Evolutionary conservation across 2,329 filamentous ascomycete species (phyloP).

Genomic region (Coleophoma cylindrospora): DNA sequence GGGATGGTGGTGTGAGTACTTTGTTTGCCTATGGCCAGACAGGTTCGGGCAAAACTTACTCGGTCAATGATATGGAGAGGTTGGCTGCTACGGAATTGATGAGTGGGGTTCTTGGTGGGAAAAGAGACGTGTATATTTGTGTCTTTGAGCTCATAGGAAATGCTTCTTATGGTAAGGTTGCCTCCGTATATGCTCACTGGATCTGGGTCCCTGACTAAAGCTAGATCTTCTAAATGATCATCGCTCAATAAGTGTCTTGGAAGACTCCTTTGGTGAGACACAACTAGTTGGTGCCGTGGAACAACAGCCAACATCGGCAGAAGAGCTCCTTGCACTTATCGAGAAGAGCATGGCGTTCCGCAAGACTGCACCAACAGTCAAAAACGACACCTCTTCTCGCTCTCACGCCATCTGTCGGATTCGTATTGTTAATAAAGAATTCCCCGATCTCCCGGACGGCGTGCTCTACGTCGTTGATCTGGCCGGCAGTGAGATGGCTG

Average conservation of each 20-base stretch:
- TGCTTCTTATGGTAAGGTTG: constrained; percentile 41
- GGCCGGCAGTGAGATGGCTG: constrained; percentile 57
- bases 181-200: neutral
- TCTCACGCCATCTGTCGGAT: constrained; percentile 44
- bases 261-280: constrained; percentile 38
- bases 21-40: constrained; percentile 43
- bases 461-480: constrained; percentile 42
- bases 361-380: constrained; percentile 35
- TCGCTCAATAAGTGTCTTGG: constrained; percentile 35
- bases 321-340: constrained; percentile 75
- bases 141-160: constrained; percentile 91
- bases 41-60: constrained; percentile 40
- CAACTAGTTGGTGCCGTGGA: constrained; percentile 40
- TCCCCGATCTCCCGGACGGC: constrained; percentile 30
- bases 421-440: constrained; percentile 29
- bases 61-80: constrained; percentile 34
- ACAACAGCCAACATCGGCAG: constrained; percentile 24
- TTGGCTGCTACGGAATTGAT: constrained; percentile 18
- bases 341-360: constrained; percentile 58
- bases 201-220: neutral
- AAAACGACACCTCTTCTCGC: constrained; percentile 42
- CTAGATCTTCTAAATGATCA: constrained; percentile 37
- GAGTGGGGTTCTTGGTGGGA: constrained; percentile 21
- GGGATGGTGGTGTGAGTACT: constrained; percentile 40
- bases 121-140: constrained; percentile 80